Conservation (phyloP, 2,329 filamentous ascomycete species). For the Fusarium newnesense region DNA sequence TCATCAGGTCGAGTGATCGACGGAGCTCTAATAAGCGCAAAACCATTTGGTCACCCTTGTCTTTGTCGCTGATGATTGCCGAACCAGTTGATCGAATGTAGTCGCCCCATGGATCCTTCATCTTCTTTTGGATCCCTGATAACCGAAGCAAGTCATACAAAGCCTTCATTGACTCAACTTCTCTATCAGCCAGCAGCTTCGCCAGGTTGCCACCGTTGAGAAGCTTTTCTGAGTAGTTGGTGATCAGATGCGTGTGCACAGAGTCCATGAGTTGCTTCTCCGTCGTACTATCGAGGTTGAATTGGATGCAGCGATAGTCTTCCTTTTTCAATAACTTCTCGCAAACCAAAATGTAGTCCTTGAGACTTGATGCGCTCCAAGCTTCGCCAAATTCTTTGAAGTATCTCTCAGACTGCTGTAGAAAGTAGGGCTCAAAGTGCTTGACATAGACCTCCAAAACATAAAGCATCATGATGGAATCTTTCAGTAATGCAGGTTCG, state of each 20-base stretch:
- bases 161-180: conserved; percentile 75
- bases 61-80: conserved; percentile 81
- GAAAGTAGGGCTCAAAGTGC: conserved; percentile 81
- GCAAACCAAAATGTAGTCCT: conserved; percentile 79
- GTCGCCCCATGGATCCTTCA: conserved; percentile 78
- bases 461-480: conserved; percentile 84
- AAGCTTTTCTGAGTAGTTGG: conserved; percentile 72
- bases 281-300: conserved; percentile 85
- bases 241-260: conserved; percentile 78
- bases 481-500: conserved; percentile 73
- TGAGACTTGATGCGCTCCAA: conserved; percentile 71
- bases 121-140: conserved; percentile 73
- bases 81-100: conserved; percentile 84
- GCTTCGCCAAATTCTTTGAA: conserved; percentile 76
- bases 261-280: conserved; percentile 78
- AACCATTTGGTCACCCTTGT: conserved; percentile 86
- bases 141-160: conserved; percentile 83
- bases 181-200: conserved; percentile 76
- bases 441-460: conserved; percentile 84
- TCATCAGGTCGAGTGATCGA: conserved; percentile 78
- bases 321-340: conserved; percentile 77
- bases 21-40: conserved; percentile 84
- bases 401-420: conserved; percentile 74
- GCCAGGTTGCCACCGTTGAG: conserved; percentile 74
- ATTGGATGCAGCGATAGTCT: conserved; percentile 79